Evolutionary conservation across 208 protist species (phyloP), one percentile per base, ranked within the genome.

Genomic region (Crithidia fasciculata): DNA sequence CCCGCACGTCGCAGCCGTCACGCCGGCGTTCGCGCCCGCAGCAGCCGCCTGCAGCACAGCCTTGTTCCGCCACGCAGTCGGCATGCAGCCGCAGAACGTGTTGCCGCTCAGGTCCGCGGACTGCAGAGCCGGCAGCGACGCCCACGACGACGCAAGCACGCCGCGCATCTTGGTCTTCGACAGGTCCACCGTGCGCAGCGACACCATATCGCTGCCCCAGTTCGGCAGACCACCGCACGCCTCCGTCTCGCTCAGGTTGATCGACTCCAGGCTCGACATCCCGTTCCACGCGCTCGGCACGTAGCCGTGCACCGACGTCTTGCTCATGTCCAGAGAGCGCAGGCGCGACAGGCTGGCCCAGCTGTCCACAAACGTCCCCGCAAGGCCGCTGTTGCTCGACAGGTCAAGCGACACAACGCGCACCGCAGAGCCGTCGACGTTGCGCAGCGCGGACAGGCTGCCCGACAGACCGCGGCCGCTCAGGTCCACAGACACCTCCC

Each of bases 251-350:
- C 16, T 55, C 15, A 77, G 57, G 41, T 72, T 44, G 15, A 78
- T 5, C 53, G 58, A 59, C 65, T 67, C 39, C 40, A 78, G 58
- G 16, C 57, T 54, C 45, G 12, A 6, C 74, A 80, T 80, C 50
- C 50, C 65, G 59, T 56, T 66, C 74, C 74, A 80, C 50, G 37
- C 49, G 59, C 58, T 68, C 36, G 65, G 65, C n/a, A 78, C n/a
- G 60, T 65, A 54, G 40, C 57, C 63, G 49, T 15, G 67, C 65
- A 68, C 47, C 5, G 52, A 41, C n/a, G 73, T 72, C 64, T 63
- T 15, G 57, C 73, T 72, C 49, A 78, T 68, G 53, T 78, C n/a
- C 45, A 78, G 73, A 57, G 39, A 37, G 50, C 73, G 65, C 60
- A 78, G 65, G 54, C 64, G 49, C 59, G 19, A 53, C 63, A 78